phyloP scores from a whole-genome alignment of 345 rosid genomes.

The Melaleuca quinquenervia region DNA sequence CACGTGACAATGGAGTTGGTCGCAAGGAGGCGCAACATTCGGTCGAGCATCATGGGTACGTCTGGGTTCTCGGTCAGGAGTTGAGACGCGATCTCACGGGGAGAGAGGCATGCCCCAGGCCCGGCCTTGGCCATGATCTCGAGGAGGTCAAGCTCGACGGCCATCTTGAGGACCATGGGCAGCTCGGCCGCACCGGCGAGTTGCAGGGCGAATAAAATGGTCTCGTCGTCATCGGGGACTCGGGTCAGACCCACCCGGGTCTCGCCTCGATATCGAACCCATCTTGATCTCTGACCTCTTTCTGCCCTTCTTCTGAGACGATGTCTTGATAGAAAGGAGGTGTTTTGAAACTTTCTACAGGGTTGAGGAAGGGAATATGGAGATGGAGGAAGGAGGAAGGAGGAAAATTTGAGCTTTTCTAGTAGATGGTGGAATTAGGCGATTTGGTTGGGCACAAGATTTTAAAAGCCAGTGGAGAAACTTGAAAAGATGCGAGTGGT shows the following conservation, averaged over 20 bases:
- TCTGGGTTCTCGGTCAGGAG: constrained; percentile 23
- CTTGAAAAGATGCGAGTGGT: neutral
- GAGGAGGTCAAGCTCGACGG: constrained; percentile 24
- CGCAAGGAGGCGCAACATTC: constrained; percentile 22
- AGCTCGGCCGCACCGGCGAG: constrained; percentile 10
- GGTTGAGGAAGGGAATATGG: neutral
- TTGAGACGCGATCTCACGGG: constrained; percentile 13
- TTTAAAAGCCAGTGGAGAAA: neutral
- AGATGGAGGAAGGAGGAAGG: neutral
- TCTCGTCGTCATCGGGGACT: constrained; percentile 11
- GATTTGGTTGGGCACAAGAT: neutral
- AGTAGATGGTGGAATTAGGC: neutral
- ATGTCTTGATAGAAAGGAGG: neutral
- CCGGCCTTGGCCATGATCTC: constrained; percentile 23
- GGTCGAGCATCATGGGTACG: constrained; percentile 14
- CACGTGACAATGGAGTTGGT: constrained; percentile 13
- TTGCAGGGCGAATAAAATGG: constrained; percentile 10
- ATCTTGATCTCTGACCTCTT: neutral
- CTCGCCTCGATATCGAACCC: neutral
- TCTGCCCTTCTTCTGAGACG: neutral
- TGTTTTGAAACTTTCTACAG: neutral
- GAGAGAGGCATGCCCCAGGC: constrained; percentile 6
- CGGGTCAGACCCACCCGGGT: neutral
- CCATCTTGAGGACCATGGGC: constrained; percentile 24
- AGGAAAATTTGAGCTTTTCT: neutral